Base-by-base conservation (phyloP, 495 filamentous ascomycete genomes). In the Xylaria scruposa region DNA sequence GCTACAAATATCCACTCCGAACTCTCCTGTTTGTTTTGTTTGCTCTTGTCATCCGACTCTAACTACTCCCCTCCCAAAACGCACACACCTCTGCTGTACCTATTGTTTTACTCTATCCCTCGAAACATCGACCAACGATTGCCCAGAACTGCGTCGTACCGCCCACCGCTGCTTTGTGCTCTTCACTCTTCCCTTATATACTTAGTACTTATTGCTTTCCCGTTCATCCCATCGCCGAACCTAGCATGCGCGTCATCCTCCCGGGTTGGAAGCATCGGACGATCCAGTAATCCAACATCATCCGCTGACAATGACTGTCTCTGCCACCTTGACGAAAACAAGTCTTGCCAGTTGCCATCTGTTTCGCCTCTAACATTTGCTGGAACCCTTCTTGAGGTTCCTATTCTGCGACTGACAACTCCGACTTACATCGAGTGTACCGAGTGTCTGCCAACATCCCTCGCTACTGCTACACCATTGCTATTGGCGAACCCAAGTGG, bases 381-480 rank as follows among this genome's bases (percentile, higher is more conserved):
- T 72, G 77, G 76, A 78, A 78, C 77, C 77, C 72, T 63, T 73
- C 21, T 70, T 40, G 75, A 78, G 77, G 77, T 79, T 79, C 76
- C 74, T 75, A 73, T 56, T 60, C 36, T 49, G 68, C 72, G 75
- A 77, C 74, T 64, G 60, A 65, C 61, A 51, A 26, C 66, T 51
- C 49, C 62, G 56, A 74, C 64, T 70, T 61, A 69, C 8, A 49
- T 38, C 56, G 54, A 69, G 54, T 44, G 38, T 69, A 49, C 26
- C 56, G 54, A 69, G 54, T 44, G 38, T 69, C 44, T 40, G 51
- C 44, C 42, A 29, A 24, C 42, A 13, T 7, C 36, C 44, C 29
- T 46, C 15, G 24, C 54, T 53, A 10, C 26, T 4, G 8, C 29
- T 21, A 21, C 31, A 38, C 8, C 21, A n/a, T 51, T 4, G n/a